Conservation (phyloP, 2,329 filamentous ascomycete genomes). For the Curvularia sp. region DNA sequence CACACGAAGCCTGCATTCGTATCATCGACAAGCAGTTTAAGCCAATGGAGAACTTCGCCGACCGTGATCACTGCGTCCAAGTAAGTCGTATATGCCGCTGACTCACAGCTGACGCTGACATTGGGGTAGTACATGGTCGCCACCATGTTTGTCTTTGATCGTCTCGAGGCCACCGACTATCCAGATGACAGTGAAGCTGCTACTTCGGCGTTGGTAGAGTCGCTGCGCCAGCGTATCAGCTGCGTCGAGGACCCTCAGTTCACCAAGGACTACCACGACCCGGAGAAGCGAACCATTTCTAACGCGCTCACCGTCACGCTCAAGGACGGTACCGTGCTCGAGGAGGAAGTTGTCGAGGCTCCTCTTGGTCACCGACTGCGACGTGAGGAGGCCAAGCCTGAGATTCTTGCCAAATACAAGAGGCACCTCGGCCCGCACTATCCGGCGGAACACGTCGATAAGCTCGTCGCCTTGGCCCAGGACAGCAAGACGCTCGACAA, state of each 20-base stretch:
- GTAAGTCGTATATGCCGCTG: constrained; percentile 41
- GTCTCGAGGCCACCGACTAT: constrained; percentile 93
- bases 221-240: constrained; percentile 88
- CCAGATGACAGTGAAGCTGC: constrained; percentile 91
- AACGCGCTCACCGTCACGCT: constrained; percentile 95
- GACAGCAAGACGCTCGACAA: constrained; percentile 77
- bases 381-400: constrained; percentile 95
- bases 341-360: constrained; percentile 91
- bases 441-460: constrained; percentile 75
- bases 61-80: constrained; percentile 99
- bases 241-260: constrained; percentile 97
- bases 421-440: constrained; percentile 88
- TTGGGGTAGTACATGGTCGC: constrained; percentile 82
- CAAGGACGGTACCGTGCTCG: constrained; percentile 89
- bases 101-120: constrained; percentile 28
- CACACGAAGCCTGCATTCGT: constrained; percentile 96
- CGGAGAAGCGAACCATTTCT: constrained; percentile 90
- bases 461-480: constrained; percentile 81
- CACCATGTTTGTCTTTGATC: constrained; percentile 94
- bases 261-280: constrained; percentile 95
- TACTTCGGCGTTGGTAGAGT: constrained; percentile 86
- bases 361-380: constrained; percentile 90
- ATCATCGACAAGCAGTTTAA: constrained; percentile 99
- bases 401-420: constrained; percentile 95
- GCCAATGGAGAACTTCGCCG: constrained; percentile 99